phyloP scores from a whole-genome alignment of 805 yeast genomes.

The Yarrowia bubula region DNA sequence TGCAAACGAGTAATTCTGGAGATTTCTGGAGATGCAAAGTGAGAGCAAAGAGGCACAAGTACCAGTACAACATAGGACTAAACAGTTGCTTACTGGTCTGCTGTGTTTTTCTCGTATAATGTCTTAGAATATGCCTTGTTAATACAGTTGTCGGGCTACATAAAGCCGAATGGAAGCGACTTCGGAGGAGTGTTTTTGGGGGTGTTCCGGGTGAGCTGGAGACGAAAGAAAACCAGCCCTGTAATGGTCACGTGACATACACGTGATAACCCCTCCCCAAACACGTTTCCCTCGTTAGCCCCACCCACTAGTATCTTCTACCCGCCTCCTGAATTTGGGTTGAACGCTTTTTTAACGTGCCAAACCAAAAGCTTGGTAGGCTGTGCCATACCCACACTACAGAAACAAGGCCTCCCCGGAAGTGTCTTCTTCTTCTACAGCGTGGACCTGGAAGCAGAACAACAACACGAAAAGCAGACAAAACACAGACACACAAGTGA shows the following conservation, averaged over 20 bases:
- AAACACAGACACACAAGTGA: not conserved
- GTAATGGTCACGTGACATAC: not conserved
- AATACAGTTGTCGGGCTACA: not conserved
- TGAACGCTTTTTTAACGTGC: conserved; percentile 19
- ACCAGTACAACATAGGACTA: no score
- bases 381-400: not conserved
- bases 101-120: no score
- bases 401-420: not conserved
- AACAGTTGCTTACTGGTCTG: no score
- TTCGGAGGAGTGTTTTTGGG: not conserved
- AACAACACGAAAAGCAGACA: not conserved
- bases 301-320: no score
- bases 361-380: conserved; percentile 20
- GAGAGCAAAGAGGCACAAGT: no score
- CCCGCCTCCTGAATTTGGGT: not conserved
- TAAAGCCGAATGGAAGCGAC: not conserved
- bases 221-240: not conserved
- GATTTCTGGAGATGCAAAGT: no score
- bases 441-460: not conserved
- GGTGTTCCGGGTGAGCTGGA: not conserved
- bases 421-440: conserved; percentile 1
- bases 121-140: not conserved
- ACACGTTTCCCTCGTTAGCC: not conserved
- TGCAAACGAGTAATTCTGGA: no score
- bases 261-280: not conserved